phyloP scores from a whole-genome alignment of 805 yeast genomes.

The Candida manassasensis region DNA sequence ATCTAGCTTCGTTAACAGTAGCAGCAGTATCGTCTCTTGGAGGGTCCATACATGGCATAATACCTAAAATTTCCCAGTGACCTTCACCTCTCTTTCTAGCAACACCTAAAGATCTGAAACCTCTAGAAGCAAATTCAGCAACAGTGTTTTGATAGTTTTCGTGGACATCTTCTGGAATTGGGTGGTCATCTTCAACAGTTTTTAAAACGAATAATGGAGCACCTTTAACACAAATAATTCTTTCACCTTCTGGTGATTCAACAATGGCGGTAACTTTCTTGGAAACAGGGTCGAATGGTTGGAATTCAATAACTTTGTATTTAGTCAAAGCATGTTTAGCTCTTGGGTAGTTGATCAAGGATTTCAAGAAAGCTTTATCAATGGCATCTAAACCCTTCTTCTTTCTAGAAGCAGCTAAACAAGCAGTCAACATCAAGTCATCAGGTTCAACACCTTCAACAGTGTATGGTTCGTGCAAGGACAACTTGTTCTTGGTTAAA shows the following conservation, averaged over 20 bases:
- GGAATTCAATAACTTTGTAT: constrained; percentile 93
- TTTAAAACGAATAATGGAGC: constrained; percentile 95
- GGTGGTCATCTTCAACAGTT: constrained; percentile 96
- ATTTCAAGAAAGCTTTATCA: constrained; percentile 93
- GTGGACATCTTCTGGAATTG: constrained; percentile 88
- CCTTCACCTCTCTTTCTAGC: constrained; percentile 98
- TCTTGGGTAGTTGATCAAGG: constrained; percentile 82
- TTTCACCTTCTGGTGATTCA: constrained; percentile 93
- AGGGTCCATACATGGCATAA: constrained; percentile 98
- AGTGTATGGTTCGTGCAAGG: constrained; percentile 95
- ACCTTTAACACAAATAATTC: constrained; percentile 95
- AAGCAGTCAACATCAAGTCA: constrained; percentile 94
- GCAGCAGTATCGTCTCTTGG: constrained; percentile 98
- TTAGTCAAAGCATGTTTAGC: constrained; percentile 90
- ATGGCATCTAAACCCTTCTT: constrained; percentile 97
- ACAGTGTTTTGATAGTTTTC: constrained; percentile 96
- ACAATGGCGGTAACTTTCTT: constrained; percentile 94
- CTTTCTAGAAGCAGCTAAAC: constrained; percentile 97
- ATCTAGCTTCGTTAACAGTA: constrained; percentile 87
- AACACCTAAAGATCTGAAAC: constrained; percentile 98
- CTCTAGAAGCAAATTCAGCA: constrained; percentile 96
- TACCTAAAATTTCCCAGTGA: constrained; percentile 96
- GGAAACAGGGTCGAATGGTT: constrained; percentile 96
- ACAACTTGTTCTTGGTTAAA: constrained; percentile 92
- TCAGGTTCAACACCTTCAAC: constrained; percentile 96